phyloP scores from a whole-genome alignment of 768 basidiomycete genomes.

The Mycena leptocephala region DNA sequence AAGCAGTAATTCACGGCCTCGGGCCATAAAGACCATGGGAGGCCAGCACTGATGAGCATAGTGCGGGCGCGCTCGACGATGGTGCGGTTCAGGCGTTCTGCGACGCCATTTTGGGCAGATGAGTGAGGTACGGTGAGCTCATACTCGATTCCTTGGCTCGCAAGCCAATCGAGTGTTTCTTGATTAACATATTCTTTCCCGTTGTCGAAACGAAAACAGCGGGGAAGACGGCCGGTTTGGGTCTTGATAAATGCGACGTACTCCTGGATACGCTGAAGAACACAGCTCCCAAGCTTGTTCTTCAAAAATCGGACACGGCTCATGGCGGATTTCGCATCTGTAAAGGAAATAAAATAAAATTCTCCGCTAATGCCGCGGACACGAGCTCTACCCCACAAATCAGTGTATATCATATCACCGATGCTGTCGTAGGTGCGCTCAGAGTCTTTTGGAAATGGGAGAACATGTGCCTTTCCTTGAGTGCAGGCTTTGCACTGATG shows the following conservation, averaged over 20 bases:
- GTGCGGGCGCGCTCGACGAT: conserved; percentile 38
- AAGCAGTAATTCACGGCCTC: conserved; percentile 35
- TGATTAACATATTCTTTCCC: conserved; percentile 43
- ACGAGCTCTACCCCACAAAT: conserved; percentile 20
- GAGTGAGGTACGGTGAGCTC: conserved; percentile 45
- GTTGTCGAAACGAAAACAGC: conserved; percentile 37
- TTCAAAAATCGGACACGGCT: neutral
- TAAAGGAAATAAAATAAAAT: conserved; percentile 30
- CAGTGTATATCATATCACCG: conserved; percentile 35
- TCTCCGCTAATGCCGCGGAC: conserved; percentile 16
- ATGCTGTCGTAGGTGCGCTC: conserved; percentile 38
- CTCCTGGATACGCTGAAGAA: conserved; percentile 1
- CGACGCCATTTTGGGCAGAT: conserved; percentile 49
- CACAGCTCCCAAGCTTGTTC: neutral
- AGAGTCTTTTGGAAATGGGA: conserved; percentile 44
- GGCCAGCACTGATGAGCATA: conserved; percentile 32
- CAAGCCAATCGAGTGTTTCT: conserved; percentile 31
- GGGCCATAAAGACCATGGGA: conserved; percentile 37
- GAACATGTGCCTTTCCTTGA: conserved; percentile 43
- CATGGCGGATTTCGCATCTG: neutral
- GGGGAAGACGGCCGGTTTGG: conserved; percentile 21
- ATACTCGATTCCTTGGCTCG: conserved; percentile 39
- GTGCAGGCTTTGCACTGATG: conserved; percentile 45
- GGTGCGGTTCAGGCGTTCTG: conserved; percentile 45
- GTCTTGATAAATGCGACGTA: conserved; percentile 28